These are phyloP conservation scores for Vigna nakashimae DNA, from an alignment of 306 rosid species.

Conservation along the genomic window DNA sequence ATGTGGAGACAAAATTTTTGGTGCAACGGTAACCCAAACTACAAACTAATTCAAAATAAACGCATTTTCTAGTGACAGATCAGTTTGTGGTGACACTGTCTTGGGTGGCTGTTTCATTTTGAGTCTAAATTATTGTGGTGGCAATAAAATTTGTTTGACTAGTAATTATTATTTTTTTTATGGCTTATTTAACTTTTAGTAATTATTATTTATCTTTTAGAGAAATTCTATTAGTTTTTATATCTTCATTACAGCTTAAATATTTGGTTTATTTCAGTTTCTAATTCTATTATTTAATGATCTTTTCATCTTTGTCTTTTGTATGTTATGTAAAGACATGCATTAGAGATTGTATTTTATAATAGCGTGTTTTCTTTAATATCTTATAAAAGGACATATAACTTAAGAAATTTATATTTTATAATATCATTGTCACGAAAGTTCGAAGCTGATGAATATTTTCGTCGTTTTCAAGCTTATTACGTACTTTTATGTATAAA, in stretches of 20 bases:
- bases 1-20: not conserved
- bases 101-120: not conserved
- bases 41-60: not conserved
- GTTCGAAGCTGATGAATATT: not conserved
- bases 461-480: too few species aligned
- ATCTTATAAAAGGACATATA: not conserved
- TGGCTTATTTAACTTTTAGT: not conserved
- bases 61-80: not conserved
- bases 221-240: not conserved
- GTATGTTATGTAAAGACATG: not conserved
- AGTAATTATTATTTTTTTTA: not conserved
- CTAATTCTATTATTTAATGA: not conserved
- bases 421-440: not conserved
- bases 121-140: not conserved
- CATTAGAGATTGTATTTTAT: not conserved
- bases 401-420: not conserved
- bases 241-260: not conserved
- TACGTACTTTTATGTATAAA: too few species aligned
- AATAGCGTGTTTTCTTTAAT: not conserved
- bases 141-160: not conserved
- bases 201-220: not conserved
- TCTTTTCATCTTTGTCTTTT: not conserved
- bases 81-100: not conserved
- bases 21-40: not conserved
- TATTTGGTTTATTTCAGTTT: not conserved